Conservation (phyloP, 129 eudicot genomes). For the Pulicaria dysenterica region DNA sequence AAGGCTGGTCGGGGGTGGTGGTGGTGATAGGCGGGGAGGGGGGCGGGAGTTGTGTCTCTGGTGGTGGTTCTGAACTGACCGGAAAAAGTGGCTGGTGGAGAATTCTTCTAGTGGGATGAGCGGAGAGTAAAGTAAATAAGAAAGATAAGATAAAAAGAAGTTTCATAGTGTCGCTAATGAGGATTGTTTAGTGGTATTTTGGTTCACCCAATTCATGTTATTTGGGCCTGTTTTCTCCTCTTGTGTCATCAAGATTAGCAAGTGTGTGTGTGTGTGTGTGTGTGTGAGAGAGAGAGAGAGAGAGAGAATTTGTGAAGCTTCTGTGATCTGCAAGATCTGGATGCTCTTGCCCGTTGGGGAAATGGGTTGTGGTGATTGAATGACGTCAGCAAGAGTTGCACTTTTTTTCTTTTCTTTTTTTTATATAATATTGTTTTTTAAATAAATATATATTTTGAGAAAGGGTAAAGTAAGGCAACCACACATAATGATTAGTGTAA, state of each 20-base stretch:
- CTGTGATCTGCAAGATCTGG: slow-evolving; percentile 82
- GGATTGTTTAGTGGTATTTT: slow-evolving; percentile 37
- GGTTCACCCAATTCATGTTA: slow-evolving; percentile 55
- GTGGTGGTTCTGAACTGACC: slow-evolving; percentile 70
- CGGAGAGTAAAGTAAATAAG: slow-evolving; percentile 27
- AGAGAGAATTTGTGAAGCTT: slow-evolving; percentile 59
- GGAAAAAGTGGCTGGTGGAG: slow-evolving; percentile 92
- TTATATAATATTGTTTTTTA: no score
- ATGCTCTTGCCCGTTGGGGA: slow-evolving; percentile 43
- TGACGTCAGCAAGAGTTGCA: slow-evolving; percentile 59
- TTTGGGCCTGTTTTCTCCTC: slow-evolving; percentile 39
- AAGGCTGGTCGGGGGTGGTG: slow-evolving; percentile 71
- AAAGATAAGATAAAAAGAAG: slow-evolving; percentile 45
- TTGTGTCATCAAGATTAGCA: slow-evolving; percentile 22
- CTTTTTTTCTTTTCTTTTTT: slow-evolving; percentile 25
- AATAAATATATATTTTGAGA: not conserved
- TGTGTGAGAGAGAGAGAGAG: slow-evolving; percentile 37
- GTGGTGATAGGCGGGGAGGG: slow-evolving; percentile 27
- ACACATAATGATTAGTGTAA: slow-evolving; percentile 8
- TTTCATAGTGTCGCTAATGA: slow-evolving; percentile 39
- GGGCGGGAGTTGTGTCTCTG: slow-evolving; percentile 48
- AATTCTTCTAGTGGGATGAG: slow-evolving; percentile 71
- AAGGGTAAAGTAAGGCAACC: not conserved
- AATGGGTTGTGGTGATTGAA: slow-evolving; percentile 34
- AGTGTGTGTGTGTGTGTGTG: slow-evolving; percentile 23